Evolutionary conservation across 495 filamentous ascomycete species (phyloP).

Genomic region (Amniculicola lignicola): DNA sequence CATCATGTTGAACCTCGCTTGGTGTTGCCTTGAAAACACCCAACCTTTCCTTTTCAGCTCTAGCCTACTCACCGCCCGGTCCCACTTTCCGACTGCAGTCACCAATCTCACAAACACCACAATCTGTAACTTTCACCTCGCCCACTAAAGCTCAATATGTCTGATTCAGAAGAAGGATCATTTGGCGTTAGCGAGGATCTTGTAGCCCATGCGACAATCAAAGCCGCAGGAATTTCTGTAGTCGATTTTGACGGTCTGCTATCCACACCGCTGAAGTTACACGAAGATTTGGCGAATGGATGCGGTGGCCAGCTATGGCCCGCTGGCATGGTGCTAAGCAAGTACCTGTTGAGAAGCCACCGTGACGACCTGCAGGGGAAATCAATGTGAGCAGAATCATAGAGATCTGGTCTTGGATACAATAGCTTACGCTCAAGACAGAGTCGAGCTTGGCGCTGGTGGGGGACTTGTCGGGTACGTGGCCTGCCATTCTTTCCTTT

Average conservation of each 20-base stretch:
- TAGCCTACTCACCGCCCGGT: no score
- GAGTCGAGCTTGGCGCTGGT: conserved; percentile 89
- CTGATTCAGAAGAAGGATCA: conserved; percentile 12
- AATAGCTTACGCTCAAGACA: conserved; percentile 41
- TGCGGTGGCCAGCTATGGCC: conserved; percentile 95
- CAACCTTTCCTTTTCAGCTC: no score
- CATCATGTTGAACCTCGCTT: no score
- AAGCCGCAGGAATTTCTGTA: conserved; percentile 58
- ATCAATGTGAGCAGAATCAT: conserved; percentile 63
- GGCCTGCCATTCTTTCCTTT: not conserved
- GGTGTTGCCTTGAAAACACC: no score
- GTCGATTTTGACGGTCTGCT: conserved; percentile 75
- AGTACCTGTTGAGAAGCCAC: conserved; percentile 75
- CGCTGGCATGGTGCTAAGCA: conserved; percentile 80
- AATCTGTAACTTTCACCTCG: no score
- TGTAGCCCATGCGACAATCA: conserved; percentile 61
- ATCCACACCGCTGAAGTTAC: conserved; percentile 63
- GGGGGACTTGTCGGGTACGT: conserved; percentile 75
- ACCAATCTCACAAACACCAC: no score
- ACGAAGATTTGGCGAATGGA: conserved; percentile 79
- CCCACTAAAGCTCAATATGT: no score
- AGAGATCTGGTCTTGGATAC: not conserved
- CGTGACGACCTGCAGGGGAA: conserved; percentile 56
- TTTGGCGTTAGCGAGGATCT: conserved; percentile 61
- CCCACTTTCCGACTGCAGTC: no score